A percentile compares a stretch with the other conserved stretches of the same genome.
Evolutionary conservation across 2,329 filamentous ascomycete genomes (phyloP).

Genomic region (Neophaeococcomyces aloes): DNA sequence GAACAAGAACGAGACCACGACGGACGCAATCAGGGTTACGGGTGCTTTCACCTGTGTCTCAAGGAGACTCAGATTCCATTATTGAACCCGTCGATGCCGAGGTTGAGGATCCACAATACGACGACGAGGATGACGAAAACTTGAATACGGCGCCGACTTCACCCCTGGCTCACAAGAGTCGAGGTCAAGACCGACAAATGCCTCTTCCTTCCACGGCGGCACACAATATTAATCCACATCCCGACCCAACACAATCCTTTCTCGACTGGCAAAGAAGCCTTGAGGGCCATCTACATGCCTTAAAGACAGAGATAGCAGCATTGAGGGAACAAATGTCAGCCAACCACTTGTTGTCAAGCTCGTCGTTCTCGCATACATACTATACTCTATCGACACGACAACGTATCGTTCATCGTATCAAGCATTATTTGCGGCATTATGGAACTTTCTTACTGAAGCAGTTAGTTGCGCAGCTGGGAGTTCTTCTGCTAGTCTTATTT

Average conservation of each 20-base stretch:
- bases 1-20: slow-evolving; percentile 5
- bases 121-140: slow-evolving; percentile 19
- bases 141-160: slow-evolving; percentile 5
- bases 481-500: slow-evolving; percentile 33
- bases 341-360: slow-evolving; percentile 47
- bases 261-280: slow-evolving; percentile 67
- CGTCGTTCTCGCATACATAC: slow-evolving; percentile 27
- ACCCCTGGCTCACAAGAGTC: neutral
- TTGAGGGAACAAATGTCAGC: slow-evolving; percentile 80
- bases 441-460: slow-evolving; percentile 49
- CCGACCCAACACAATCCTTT: slow-evolving; percentile 29
- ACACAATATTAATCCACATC: slow-evolving; percentile 11
- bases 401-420: slow-evolving; percentile 5
- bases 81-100: slow-evolving; percentile 31
- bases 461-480: slow-evolving; percentile 56
- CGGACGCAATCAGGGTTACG: slow-evolving; percentile 40
- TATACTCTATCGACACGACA: neutral
- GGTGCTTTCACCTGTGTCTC: slow-evolving; percentile 74
- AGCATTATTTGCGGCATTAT: neutral
- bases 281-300: slow-evolving; percentile 73
- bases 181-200: slow-evolving; percentile 1
- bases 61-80: slow-evolving; percentile 30
- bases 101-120: slow-evolving; percentile 28
- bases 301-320: slow-evolving; percentile 87
- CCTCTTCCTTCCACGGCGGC: slow-evolving; percentile 12